These are phyloP conservation scores for Backusella macrospora DNA, from an alignment of 192 early-diverging fungal genomes.

Conservation along the genomic window DNA sequence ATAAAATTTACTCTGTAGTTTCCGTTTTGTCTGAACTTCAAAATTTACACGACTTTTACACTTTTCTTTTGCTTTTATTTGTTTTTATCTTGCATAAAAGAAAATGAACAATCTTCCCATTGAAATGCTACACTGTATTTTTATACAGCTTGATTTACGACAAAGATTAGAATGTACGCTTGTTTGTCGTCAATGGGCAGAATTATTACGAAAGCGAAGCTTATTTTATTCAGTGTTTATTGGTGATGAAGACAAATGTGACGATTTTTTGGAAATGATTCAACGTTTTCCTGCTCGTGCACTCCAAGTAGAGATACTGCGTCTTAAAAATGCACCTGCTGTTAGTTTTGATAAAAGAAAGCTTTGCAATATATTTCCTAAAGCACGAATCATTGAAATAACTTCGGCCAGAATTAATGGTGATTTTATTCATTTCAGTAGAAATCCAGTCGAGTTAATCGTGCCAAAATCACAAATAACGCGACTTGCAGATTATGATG, in stretches of 20 bases:
- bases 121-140: background rate
- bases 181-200: background rate
- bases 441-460: background rate
- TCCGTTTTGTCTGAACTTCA: too few relatives aligned
- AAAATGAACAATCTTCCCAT: background rate
- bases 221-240: background rate
- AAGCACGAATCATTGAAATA: background rate
- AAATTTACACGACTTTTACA: too few relatives aligned
- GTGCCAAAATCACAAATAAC: background rate
- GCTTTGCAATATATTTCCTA: background rate
- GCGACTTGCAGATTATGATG: background rate
- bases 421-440: background rate
- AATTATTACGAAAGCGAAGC: background rate
- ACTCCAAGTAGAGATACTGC: background rate
- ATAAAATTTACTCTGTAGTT: too few relatives aligned
- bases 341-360: background rate
- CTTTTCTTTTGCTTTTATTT: too few relatives aligned
- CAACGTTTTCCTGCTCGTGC: conserved; percentile 1
- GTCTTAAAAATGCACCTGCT: background rate
- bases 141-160: background rate
- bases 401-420: background rate
- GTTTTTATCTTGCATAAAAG: too few relatives aligned
- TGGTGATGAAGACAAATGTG: background rate
- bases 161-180: background rate
- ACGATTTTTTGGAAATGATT: background rate